Percentiles rank a stretch among this genome's conserved stretches.
Evolutionary conservation across 495 filamentous ascomycete genomes (phyloP).

Genomic region (Aspergillus cavernicola): DNA sequence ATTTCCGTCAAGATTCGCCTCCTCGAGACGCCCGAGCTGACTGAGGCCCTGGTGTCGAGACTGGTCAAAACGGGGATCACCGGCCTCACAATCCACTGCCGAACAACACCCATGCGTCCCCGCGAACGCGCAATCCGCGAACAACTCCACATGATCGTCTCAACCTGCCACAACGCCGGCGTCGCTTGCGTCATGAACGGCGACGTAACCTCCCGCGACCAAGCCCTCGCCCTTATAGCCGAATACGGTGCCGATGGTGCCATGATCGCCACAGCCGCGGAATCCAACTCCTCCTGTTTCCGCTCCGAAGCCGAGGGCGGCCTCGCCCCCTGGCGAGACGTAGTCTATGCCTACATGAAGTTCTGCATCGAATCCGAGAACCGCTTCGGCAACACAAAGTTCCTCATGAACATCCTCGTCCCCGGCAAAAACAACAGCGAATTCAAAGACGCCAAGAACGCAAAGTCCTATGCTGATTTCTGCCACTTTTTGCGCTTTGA

Average conservation of each 20-base stretch:
- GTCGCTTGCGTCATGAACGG: slow-evolving; percentile 95
- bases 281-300: slow-evolving; percentile 85
- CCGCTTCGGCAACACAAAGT: slow-evolving; percentile 88
- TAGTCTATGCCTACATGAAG: slow-evolving; percentile 69
- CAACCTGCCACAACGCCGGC: slow-evolving; percentile 72
- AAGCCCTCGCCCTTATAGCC: slow-evolving; percentile 61
- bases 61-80: slow-evolving; percentile 84
- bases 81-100: slow-evolving; percentile 89
- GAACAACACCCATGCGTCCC: slow-evolving; percentile 92
- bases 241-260: slow-evolving; percentile 86
- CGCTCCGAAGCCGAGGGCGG: slow-evolving; percentile 60
- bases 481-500: slow-evolving; percentile 60
- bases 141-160: slow-evolving; percentile 74
- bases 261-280: slow-evolving; percentile 93
- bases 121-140: slow-evolving; percentile 81
- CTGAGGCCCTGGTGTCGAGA: slow-evolving; percentile 66
- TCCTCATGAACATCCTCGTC: slow-evolving; percentile 75
- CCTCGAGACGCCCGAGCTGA: slow-evolving; percentile 68
- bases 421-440: slow-evolving; percentile 65
- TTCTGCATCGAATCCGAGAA: slow-evolving; percentile 74
- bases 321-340: slow-evolving; percentile 64
- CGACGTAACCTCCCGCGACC: slow-evolving; percentile 68
- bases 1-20: slow-evolving; percentile 95
- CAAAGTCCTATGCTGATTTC: slow-evolving; percentile 61
- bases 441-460: slow-evolving; percentile 50